Evolutionary conservation across 208 protist species (phyloP), one percentile per base, ranked within the genome.

Genomic region (Crithidia thermophila): DNA sequence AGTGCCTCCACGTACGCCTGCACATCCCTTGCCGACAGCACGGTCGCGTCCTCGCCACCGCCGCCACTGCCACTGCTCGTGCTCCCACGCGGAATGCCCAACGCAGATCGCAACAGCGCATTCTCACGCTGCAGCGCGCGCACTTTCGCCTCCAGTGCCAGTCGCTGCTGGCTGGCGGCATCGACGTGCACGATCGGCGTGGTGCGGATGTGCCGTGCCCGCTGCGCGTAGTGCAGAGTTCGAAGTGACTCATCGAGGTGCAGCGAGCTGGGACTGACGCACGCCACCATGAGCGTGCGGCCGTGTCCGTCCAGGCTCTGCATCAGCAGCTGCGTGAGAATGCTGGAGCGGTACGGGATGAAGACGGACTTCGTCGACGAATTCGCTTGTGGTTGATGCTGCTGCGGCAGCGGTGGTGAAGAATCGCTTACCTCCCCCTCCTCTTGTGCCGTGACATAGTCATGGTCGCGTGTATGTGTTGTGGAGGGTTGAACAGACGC

Each of bases 251-350:
- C 88, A 31, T 91, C 86, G 21, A 82, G 66, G 72, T 90, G 91
- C 14, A 83, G 66, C 18, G 55, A 65, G 45, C 80, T 82, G 11
- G 92, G 92, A 20, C 87, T 91, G 31, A 94, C 84, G 75, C 89
- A 95, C 16, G 88, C 88, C n/a, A 97, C 58, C 59, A 97, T 76
- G 6, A 93, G 37, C 8, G 89, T 92, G 25, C 75, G 75, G 46
- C 80, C 85, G 49, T 84, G 76, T 6, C 92, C 92, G 52, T 84
- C 77, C 33, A 97, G 77, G 60, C 82, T 88, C 52, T 95, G 86
- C 84, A 94, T 94, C 21, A 97, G 88, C 21, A 95, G 84, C 74
- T 93, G 81, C 20, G 92, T 97, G 30, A 97, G 80, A 10, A 91
- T 62, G 49, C 87, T 94, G 3, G 85, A 91, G 37, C 93, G 86